Base-by-base conservation (phyloP, 441 rosid genomes). In the Mallotus repandus region DNA sequence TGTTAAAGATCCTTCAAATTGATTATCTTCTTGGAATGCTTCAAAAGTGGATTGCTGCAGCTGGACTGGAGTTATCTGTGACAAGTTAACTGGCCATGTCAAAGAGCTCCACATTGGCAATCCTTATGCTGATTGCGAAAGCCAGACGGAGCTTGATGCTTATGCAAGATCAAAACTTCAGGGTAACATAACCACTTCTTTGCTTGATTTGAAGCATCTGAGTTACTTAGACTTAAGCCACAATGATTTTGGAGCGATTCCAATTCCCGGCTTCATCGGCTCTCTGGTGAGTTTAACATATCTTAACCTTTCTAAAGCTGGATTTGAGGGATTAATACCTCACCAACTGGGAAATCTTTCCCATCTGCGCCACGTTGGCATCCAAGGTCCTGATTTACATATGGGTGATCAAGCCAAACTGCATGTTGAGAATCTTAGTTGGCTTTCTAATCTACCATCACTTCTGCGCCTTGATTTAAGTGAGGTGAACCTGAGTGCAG, bases 191-290 rank as follows among this genome's bases (percentile, higher is more conserved):
- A 74, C 67, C 21, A 77, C 85, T 74, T 79, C 87, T 11, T 66
- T 86, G 79, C 52, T 62, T 0, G 60, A 52, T 9, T 76, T 86
- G 55, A 63, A 41, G 29, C 76, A 78, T 74, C 41, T 82, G 29
- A 73, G 63, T 69, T 53, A 71, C 56, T 54, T 86, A 52, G 86
- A 84, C 65, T 67, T 84, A 67, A 84, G 85, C 63, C 52, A 25
- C 61, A 84, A 79, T 60, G 18, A 76, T 43, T 79, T 79, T 66
- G 70, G 61, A 52, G 81, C 67, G 15, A 68, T 72, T 55, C 56
- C 82, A 43, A 68, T 86, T 84, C 86, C 85, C 19, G n/a, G 72
- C 8, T 86, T 86, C 77, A 9, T 84, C 11, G 85, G 86, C 66
- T 82, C 80, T 59, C 22, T 84, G 54, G 70, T 52, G 46, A 80